Percentiles rank a stretch among this genome's conserved stretches.
These are phyloP conservation scores for Plasmodium berghei DNA, from an alignment of 169 alveolate species.

Conservation along the genomic window DNA sequence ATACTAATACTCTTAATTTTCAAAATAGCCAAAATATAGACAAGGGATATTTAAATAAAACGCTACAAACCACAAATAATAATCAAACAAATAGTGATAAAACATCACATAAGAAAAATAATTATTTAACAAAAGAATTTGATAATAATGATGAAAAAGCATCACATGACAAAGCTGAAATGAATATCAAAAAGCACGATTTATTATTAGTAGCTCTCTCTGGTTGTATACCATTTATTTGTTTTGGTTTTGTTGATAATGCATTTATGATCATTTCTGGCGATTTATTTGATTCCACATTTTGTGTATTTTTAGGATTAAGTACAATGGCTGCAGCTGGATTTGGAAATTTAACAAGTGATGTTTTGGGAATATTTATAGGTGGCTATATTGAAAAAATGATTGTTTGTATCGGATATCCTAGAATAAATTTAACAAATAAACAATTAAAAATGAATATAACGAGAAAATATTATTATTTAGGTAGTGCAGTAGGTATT, in stretches of 20 bases:
- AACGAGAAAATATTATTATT: conserved; percentile 52
- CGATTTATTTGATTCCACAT: conserved; percentile 79
- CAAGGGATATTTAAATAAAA: background rate
- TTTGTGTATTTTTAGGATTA: conserved; percentile 79
- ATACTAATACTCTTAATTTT: too few relatives aligned
- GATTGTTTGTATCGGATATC: conserved; percentile 20
- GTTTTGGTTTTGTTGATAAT: conserved; percentile 84
- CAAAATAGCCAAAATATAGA: background rate
- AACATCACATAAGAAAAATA: background rate
- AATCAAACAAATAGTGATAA: background rate
- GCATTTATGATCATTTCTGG: conserved; percentile 81
- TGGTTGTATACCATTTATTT: conserved; percentile 78
- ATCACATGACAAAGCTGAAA: conserved; percentile 62
- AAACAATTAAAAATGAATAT: conserved; percentile 70
- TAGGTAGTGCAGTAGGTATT: conserved; percentile 69
- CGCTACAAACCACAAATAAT: background rate
- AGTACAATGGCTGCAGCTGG: conserved; percentile 86
- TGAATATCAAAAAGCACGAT: conserved; percentile 60
- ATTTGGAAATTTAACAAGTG: conserved; percentile 79
- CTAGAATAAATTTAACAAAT: conserved; percentile 55
- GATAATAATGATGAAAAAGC: conserved; percentile 44
- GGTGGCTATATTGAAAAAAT: conserved; percentile 77
- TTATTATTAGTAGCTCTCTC: conserved; percentile 67
- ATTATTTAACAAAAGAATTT: background rate
- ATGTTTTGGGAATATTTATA: conserved; percentile 74